Base-by-base conservation (phyloP, 2,329 filamentous ascomycete genomes). In the Samsoniella hepiali region DNA sequence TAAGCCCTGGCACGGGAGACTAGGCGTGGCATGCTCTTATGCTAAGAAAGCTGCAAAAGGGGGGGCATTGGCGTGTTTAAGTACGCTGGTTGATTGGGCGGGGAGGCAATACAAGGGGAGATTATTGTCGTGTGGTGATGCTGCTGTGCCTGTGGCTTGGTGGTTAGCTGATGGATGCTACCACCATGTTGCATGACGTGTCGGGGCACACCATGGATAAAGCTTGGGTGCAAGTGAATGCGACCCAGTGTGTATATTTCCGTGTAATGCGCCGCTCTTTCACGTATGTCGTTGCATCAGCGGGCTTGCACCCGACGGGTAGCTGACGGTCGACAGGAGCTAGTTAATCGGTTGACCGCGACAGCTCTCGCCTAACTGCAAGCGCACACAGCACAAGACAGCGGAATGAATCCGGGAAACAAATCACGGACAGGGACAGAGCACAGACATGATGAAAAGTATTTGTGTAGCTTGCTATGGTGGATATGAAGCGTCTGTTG, bases 101-200 rank as follows among this genome's bases (percentile, higher is more conserved):
- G 22, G 13, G 27, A 13, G 34, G 45, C 36, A 32, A 40, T 44
- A 60, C 27, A 34, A 38, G 15, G 47, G 36, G 29, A 22, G 22
- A n/a, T 53, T 47, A 5, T 32, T 31, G 38, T 15, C 40, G 11
- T 40, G 45, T 40, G 58, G 51, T 40, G 51, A 62, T 56, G 59
- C 51, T 47, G 51, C 27, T 40, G 51, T 55, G 59, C 32, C 31
- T 13, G 31, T 55, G 40, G 32, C 15, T 55, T 62, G 49, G 32
- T 55, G 31, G 32, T 49, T 34, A 47, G 49, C 29, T 54, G 27
- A 32, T 49, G 32, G 59, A 27, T 62, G 50, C 58, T 54, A 32
- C 58, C 49, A 56, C 42, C 42, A 62, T 62, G 59, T 40, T 62
- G 51, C 59, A 56, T 56, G 59, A 53, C 59, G 32, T 2, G 59